A percentile compares a stretch with the other conserved stretches of the same genome.
Evolutionary conservation across 495 filamentous ascomycete genomes (phyloP).

Genomic region (Aspergillus ostianus): DNA sequence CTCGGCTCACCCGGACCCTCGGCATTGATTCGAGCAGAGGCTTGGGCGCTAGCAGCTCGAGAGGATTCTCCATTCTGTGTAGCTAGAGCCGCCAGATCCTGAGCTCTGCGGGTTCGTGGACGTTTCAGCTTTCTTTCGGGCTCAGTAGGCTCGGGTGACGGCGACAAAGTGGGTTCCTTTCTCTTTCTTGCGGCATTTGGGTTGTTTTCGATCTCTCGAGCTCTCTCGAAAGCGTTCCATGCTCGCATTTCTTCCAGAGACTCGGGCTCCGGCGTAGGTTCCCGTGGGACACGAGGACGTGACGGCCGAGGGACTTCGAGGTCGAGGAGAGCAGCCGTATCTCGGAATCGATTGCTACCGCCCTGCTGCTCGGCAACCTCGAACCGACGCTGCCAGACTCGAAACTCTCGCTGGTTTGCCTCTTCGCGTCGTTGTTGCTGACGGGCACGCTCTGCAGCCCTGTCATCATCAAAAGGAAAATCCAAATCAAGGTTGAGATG

Average conservation of each 20-base stretch:
- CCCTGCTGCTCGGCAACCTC: conserved; percentile 77
- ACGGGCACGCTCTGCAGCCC: conserved; percentile 43
- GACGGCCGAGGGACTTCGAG: conserved; percentile 46
- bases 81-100: conserved; percentile 46
- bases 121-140: conserved; percentile 80
- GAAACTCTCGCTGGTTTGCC: conserved; percentile 64
- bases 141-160: conserved; percentile 57
- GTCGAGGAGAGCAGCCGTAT: conserved; percentile 54
- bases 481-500: conserved; percentile 78
- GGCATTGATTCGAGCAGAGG: conserved; percentile 29
- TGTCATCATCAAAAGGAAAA: conserved; percentile 81
- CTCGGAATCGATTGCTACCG: conserved; percentile 67
- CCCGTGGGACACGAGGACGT: conserved; percentile 42
- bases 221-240: conserved; percentile 87
- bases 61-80: conserved; percentile 48
- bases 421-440: conserved; percentile 58
- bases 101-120: conserved; percentile 64
- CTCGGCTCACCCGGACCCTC: conserved; percentile 48
- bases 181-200: conserved; percentile 62
- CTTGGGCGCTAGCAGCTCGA: conserved; percentile 33
- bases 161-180: conserved; percentile 75
- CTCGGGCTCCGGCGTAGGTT: conserved; percentile 58
- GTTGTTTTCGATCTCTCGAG: conserved; percentile 63
- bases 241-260: conserved; percentile 76
- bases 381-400: conserved; percentile 75